Evolutionary conservation across 331 rosid species (phyloP).

Genomic region (Rhamnella rubrinervis): DNA sequence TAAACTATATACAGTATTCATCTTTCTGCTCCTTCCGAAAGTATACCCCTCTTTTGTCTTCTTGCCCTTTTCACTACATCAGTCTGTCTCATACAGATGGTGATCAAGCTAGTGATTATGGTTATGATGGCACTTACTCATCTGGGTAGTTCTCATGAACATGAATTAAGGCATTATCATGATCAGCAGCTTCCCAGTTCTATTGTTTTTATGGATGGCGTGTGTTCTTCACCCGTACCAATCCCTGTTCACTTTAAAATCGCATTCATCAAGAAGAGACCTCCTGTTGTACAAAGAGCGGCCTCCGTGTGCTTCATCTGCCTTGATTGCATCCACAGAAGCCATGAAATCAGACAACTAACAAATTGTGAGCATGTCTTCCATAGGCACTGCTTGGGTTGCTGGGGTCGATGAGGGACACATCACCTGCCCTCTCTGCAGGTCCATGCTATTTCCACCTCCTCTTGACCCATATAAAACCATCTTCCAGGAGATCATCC

Average conservation of each 20-base stretch:
- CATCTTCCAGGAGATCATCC: constrained; percentile 4
- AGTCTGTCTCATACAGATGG: too few species aligned
- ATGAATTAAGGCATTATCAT: too few species aligned
- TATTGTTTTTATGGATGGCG: constrained; percentile 19
- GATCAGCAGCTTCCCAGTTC: not conserved
- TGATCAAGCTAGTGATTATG: too few species aligned
- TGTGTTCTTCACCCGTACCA: constrained; percentile 11
- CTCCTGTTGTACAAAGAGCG: constrained; percentile 3
- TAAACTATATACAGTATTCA: too few species aligned
- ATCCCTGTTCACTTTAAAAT: constrained; percentile 24
- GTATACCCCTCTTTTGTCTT: too few species aligned
- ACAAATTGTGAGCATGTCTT: constrained; percentile 31
- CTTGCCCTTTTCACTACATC: too few species aligned
- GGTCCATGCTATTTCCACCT: constrained; percentile 26
- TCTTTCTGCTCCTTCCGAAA: too few species aligned
- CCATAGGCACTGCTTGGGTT: constrained; percentile 28
- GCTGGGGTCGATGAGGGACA: constrained; percentile 36
- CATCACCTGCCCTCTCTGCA: constrained; percentile 37
- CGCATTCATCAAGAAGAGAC: constrained; percentile 25
- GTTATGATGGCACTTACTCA: too few species aligned
- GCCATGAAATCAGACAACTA: constrained; percentile 31
- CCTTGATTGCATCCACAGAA: constrained; percentile 24
- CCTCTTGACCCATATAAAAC: not conserved
- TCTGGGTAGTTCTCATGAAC: too few species aligned
- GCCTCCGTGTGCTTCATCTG: constrained; percentile 20